Percentiles rank a stretch among this genome's conserved stretches.
phyloP scores from a whole-genome alignment of 176 grass and related monocot species.

The Miscanthus lutarioriparius region DNA sequence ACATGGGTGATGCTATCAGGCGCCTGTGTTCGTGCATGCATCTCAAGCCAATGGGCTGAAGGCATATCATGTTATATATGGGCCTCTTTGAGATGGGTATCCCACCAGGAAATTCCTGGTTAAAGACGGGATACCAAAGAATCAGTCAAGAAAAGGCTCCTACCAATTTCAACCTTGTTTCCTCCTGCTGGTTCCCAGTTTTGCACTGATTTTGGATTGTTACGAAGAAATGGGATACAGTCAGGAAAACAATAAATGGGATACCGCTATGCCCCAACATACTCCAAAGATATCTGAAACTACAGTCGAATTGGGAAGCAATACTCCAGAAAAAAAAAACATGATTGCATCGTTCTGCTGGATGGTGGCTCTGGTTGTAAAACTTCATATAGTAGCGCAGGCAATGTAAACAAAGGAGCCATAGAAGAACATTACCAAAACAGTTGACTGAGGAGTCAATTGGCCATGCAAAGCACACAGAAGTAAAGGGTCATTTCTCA shows the following conservation, averaged over 20 bases:
- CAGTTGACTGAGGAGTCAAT: not conserved
- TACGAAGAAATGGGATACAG: not conserved
- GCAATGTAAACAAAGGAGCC: too few species aligned
- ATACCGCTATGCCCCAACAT: not conserved
- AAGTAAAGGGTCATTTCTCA: not conserved
- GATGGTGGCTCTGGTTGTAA: not conserved
- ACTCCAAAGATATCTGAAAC: not conserved
- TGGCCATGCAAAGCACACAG: not conserved
- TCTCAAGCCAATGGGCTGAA: too few species aligned
- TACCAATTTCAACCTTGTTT: too few species aligned
- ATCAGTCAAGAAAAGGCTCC: too few species aligned
- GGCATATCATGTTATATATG: too few species aligned
- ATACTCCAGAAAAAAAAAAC: not conserved
- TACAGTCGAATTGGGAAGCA: not conserved
- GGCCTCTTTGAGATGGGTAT: too few species aligned
- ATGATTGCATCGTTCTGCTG: not conserved
- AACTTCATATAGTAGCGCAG: not conserved
- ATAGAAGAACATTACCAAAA: not conserved
- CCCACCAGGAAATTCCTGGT: too few species aligned
- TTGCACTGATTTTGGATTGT: not conserved
- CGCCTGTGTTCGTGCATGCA: too few species aligned
- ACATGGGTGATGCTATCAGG: too few species aligned
- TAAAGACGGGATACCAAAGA: too few species aligned
- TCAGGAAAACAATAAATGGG: not conserved
- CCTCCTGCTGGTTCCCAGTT: too few species aligned